Conservation (phyloP, 768 basidiomycete species). For the Tricholoma matsutake region DNA sequence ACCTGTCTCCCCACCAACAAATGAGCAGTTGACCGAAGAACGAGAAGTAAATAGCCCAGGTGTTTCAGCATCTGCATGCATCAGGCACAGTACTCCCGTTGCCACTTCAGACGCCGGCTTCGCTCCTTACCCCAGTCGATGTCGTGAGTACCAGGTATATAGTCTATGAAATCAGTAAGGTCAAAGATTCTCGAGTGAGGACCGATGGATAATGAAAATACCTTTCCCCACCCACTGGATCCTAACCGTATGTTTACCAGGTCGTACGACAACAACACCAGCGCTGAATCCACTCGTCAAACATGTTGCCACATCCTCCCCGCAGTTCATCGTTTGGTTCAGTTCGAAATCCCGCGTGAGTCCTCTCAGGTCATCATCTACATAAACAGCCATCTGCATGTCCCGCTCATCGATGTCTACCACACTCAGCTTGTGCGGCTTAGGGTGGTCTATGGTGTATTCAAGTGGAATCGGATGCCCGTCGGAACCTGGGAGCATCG, state of each 20-base stretch:
- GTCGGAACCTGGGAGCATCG: slow-evolving; percentile 15
- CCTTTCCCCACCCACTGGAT: slow-evolving; percentile 21
- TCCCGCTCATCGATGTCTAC: slow-evolving; percentile 20
- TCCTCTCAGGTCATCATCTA: slow-evolving; percentile 15
- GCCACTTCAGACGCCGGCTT: slow-evolving; percentile 13
- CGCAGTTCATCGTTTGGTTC: slow-evolving; percentile 16
- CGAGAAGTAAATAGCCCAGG: too few species aligned
- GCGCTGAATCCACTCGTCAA: slow-evolving; percentile 15
- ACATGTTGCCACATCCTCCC: slow-evolving; percentile 14
- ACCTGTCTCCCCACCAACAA: too few species aligned
- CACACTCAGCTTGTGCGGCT: slow-evolving; percentile 15
- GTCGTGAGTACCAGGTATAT: slow-evolving; percentile 6
- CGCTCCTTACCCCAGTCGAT: slow-evolving; percentile 13
- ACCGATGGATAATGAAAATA: background rate
- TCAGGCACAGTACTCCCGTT: slow-evolving; percentile 10
- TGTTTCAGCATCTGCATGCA: too few species aligned
- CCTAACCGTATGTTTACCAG: slow-evolving; percentile 20
- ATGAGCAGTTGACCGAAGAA: background rate
- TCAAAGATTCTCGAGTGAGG: background rate
- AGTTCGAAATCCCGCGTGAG: slow-evolving; percentile 13
- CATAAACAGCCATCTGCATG: slow-evolving; percentile 16
- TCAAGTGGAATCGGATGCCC: slow-evolving; percentile 16
- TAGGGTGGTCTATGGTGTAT: slow-evolving; percentile 17
- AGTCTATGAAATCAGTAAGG: background rate
- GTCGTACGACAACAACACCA: slow-evolving; percentile 14